These are phyloP conservation scores for Mortierella antarctica DNA, from an alignment of 192 early-diverging fungal genomes.

Conservation along the genomic window DNA sequence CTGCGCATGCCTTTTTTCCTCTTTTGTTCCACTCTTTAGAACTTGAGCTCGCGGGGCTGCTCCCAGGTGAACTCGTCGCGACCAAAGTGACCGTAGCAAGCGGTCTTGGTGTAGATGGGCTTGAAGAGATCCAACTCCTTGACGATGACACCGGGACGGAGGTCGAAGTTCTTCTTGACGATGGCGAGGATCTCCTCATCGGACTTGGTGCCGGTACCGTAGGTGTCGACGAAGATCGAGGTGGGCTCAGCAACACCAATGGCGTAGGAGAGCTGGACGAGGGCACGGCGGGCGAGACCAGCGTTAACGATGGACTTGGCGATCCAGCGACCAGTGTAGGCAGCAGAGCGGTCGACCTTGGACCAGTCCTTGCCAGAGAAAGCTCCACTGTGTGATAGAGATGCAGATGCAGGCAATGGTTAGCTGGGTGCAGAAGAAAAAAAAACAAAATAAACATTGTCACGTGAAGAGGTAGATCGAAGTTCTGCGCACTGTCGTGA, in stretches of 20 bases:
- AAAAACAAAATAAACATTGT: slow-evolving; percentile 2
- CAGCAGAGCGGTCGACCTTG: slow-evolving; percentile 99
- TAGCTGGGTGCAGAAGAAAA: background rate
- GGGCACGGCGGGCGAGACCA: slow-evolving; percentile 89
- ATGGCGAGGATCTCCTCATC: slow-evolving; percentile 92
- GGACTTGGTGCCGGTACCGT: slow-evolving; percentile 92
- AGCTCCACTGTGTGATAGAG: slow-evolving; percentile 82
- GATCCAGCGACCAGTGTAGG: slow-evolving; percentile 96
- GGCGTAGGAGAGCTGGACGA: slow-evolving; percentile 98
- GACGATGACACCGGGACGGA: slow-evolving; percentile 98
- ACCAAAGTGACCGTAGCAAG: slow-evolving; percentile 96
- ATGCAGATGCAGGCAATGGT: background rate
- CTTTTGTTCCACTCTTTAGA: slow-evolving; percentile 41
- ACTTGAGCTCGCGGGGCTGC: slow-evolving; percentile 54
- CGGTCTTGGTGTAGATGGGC: slow-evolving; percentile 97
- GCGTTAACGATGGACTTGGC: slow-evolving; percentile 97
- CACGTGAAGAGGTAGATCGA: slow-evolving; percentile 2
- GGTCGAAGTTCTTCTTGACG: slow-evolving; percentile 98
- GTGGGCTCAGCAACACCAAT: slow-evolving; percentile 98
- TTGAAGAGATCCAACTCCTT: slow-evolving; percentile 98
- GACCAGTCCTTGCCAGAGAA: slow-evolving; percentile 99
- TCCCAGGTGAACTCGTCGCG: slow-evolving; percentile 75
- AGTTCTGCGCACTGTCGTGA: no score
- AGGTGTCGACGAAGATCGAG: slow-evolving; percentile 96
- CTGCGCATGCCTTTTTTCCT: slow-evolving; percentile 39